phyloP scores from a whole-genome alignment of 306 rosid species.

The Pyrus communis region DNA sequence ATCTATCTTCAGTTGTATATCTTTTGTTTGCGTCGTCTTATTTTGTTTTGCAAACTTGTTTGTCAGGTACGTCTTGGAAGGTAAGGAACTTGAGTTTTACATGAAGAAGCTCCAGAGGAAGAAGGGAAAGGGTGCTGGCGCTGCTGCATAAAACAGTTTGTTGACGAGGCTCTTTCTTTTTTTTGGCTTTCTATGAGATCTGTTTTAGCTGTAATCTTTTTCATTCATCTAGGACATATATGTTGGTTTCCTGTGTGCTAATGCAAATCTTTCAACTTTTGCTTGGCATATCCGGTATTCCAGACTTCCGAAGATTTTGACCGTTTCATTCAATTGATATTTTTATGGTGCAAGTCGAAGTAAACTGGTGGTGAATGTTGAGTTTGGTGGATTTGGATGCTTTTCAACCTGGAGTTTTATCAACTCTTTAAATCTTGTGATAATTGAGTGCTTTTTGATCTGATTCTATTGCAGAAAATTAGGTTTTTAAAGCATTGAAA shows the following conservation, averaged over 20 bases:
- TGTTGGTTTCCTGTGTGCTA: background rate
- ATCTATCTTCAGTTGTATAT: background rate
- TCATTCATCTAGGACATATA: background rate
- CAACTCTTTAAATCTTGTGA: background rate
- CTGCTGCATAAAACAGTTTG: conserved; percentile 30
- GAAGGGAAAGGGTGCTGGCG: conserved; percentile 50
- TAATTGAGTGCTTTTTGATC: background rate
- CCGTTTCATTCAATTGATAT: background rate
- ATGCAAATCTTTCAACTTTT: background rate
- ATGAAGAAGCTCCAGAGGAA: conserved; percentile 67
- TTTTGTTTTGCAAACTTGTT: background rate
- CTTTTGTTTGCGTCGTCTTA: background rate
- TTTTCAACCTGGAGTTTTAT: background rate
- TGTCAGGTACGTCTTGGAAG: conserved; percentile 62
- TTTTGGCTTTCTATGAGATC: background rate
- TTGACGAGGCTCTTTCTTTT: no score
- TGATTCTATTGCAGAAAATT: background rate
- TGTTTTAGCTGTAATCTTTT: background rate
- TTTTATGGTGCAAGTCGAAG: background rate
- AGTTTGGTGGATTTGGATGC: background rate
- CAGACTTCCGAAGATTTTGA: conserved; percentile 1
- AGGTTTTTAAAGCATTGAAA: background rate
- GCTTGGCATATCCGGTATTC: background rate
- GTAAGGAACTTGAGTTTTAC: conserved; percentile 68
- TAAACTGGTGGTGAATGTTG: background rate